Base-by-base conservation (phyloP, 2,329 filamentous ascomycete species). In the Truncatella angustata region DNA sequence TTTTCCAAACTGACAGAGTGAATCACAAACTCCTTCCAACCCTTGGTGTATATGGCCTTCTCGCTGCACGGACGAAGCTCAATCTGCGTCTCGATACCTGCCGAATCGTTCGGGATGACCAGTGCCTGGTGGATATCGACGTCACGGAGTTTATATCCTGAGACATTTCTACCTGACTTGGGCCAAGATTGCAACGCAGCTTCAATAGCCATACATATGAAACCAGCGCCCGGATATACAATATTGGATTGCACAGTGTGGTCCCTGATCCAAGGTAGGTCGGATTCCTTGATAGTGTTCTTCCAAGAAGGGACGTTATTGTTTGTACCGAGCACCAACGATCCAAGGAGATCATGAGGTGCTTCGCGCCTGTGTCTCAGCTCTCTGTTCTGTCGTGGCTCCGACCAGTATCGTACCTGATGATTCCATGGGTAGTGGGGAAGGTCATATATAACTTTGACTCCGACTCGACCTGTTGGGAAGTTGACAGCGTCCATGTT, bases 151-250 rank as follows among this genome's bases (percentile, higher is more conserved):
- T 28, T 42, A 37, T 58, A 58, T 11, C 58, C 54, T 14, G 51
- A 47, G 5, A 59, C 18, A 5, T 18, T 51, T 21, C 52, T 57
- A 11, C 32, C 39, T 32, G 39, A 11, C 51, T 5, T 34, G 18
- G 56, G 50, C n/a, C 56, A 52, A 4, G 56, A 7, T 47, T 63
- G 60, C 12, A 57, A 55, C 20, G 55, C 57, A 2, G 62, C 65
- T 49, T 67, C 64, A 24, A 66, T 58, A 6, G 60, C 64, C 54
- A 65, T 62, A 16, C 57, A 55, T 7, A 64, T 53, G 54, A 65
- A 65, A 5, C 64, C 65, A 7, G 63, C 60, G 32, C 60, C 65
- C n/a, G 65, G 65, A 20, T 63, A 66, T 4, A 67, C 47, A 26
- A 61, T 54, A 24, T 61, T 55, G n/a, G 56, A 54, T 1, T 54